Evolutionary conservation across 2,329 filamentous ascomycete genomes (phyloP), one percentile per base, ranked within the genome.

Genomic region (Cladosporium halotolerans): DNA sequence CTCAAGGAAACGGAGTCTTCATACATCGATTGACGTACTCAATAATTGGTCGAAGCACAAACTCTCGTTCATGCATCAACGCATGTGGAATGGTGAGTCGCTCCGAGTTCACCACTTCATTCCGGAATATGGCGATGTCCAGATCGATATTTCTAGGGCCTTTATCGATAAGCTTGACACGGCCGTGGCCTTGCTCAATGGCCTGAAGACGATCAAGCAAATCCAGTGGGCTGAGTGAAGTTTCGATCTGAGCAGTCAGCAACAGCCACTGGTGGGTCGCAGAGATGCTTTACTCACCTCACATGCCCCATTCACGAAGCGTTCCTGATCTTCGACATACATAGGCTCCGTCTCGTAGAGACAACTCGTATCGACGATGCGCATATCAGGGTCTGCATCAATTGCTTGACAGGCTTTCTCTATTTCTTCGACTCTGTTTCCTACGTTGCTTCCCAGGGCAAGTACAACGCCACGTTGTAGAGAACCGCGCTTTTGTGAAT

Each of bases 321-420:
- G 81, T 58, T 84, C 84, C 69, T 99, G 93, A 58, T 96, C 86
- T 58, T 87, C 75, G 58, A 96, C 87, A 70, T 99, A 99, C 93
- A 99, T 99, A 18, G 93, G 89, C 62, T 89, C 84, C 3, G 92
- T 99, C 73, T 97, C 90, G 80, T 93, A 99, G 3, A 99, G 76
- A 57, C 84, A 86, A 69, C 92, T 97, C 0, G 92, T 96, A 62
- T 85, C 79, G 63, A 82, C 79, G 38, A 99, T 80, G 50, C 73
- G 81, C 66, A 97, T 89, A 33, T 83, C 84, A 18, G 81, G 77
- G 42, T 77, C 60, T 1, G 58, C 74, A 58, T 88, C 82, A 82
- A 99, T 89, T 66, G 86, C 81, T 42, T 76, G 77, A 68, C 90
- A 91, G 0, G 93, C 92, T 63, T 79, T 77, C 69, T 96, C 90